These are phyloP conservation scores for Xylaria sp. DNA, from an alignment of 2,329 filamentous ascomycete genomes.

Conservation along the genomic window DNA sequence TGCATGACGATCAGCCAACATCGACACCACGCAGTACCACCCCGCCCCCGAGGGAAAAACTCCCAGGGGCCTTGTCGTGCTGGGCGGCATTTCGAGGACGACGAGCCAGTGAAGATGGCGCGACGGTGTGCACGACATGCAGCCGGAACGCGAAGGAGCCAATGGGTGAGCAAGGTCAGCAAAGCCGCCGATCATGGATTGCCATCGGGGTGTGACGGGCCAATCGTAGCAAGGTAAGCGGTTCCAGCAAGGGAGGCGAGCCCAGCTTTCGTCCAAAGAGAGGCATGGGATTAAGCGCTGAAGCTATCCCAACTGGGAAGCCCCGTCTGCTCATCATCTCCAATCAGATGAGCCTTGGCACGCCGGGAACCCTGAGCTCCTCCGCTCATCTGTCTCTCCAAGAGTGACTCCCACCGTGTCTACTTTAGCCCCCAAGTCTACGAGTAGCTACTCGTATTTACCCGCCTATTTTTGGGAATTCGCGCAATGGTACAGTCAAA, in stretches of 20 bases:
- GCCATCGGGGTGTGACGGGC: constrained; percentile 29
- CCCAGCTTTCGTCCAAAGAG: constrained; percentile 6
- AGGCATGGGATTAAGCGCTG: constrained; percentile 20
- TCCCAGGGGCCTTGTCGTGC: constrained; percentile 19
- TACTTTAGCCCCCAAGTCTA: background rate
- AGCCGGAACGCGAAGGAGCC: constrained; percentile 22
- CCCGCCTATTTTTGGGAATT: constrained; percentile 8
- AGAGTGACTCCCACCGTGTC: no score
- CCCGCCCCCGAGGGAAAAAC: constrained; percentile 19
- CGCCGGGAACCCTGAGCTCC: background rate
- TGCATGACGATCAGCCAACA: constrained; percentile 24
- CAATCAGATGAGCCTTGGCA: constrained; percentile 9
- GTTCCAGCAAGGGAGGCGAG: constrained; percentile 7
- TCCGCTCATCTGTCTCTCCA: background rate
- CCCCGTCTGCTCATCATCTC: constrained; percentile 13
- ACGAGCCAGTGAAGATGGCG: constrained; percentile 29
- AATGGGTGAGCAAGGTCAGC: constrained; percentile 23
- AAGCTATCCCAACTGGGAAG: constrained; percentile 18
- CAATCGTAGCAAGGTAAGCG: constrained; percentile 24
- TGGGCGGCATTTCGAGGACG: constrained; percentile 29
- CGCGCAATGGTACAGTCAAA: background rate
- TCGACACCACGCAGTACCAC: constrained; percentile 11
- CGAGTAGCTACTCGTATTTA: no score
- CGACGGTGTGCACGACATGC: constrained; percentile 30
- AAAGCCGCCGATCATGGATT: constrained; percentile 29